Percentiles rank a stretch among this genome's conserved stretches.
Evolutionary conservation across 192 early-diverging fungal species (phyloP).

Genomic region (Geranomyces variabilis): DNA sequence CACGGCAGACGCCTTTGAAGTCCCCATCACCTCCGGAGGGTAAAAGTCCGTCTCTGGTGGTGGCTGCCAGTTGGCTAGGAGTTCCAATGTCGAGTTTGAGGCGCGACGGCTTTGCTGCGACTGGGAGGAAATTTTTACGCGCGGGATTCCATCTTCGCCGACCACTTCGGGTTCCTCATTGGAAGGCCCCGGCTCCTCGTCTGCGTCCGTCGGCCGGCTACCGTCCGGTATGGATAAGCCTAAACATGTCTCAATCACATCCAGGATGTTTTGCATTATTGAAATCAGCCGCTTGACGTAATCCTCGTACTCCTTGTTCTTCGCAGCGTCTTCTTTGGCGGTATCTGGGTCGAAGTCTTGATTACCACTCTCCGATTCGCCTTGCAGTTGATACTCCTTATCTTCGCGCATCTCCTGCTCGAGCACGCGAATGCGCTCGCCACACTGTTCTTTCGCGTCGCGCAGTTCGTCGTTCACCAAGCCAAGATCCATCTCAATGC

Average conservation of each 20-base stretch:
- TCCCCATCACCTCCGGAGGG: slow-evolving; percentile 36
- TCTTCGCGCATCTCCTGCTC: slow-evolving; percentile 38
- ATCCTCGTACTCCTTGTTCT: slow-evolving; percentile 10
- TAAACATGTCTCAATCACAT: slow-evolving; percentile 39
- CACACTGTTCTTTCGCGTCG: slow-evolving; percentile 56
- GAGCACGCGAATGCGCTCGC: slow-evolving; percentile 39
- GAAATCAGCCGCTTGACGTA: slow-evolving; percentile 42
- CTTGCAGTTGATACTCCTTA: slow-evolving; percentile 17
- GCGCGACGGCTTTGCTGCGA: not conserved
- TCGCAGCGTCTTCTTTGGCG: not conserved
- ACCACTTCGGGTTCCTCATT: not conserved
- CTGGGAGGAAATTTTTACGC: not conserved
- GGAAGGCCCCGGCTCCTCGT: not conserved
- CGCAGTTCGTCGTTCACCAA: slow-evolving; percentile 73
- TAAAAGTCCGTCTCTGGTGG: slow-evolving; percentile 45
- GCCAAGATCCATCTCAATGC: slow-evolving; percentile 75
- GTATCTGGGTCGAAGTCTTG: not conserved
- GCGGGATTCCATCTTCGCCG: not conserved
- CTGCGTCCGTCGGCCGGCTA: not conserved
- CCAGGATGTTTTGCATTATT: slow-evolving; percentile 23
- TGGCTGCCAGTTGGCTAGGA: slow-evolving; percentile 36
- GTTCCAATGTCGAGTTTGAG: not conserved
- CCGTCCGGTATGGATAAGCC: slow-evolving; percentile 34
- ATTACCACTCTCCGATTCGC: slow-evolving; percentile 10
- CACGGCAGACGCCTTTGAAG: slow-evolving; percentile 13